These are phyloP conservation scores for Conoideocrella luteorostrata DNA, from an alignment of 2,329 filamentous ascomycete genomes.

Conservation along the genomic window DNA sequence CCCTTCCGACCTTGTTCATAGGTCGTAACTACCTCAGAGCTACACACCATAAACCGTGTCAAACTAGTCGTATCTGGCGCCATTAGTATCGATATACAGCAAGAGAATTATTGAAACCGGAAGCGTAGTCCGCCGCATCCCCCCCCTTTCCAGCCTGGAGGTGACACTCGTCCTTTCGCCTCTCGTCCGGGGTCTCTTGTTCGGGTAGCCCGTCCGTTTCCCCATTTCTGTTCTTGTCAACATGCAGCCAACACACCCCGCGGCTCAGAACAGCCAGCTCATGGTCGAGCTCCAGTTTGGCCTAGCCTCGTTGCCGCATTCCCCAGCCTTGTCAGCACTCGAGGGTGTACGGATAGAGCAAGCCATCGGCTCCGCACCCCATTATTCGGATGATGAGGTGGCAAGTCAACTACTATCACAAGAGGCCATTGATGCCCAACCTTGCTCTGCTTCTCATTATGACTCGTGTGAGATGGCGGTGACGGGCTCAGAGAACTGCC, in stretches of 20 bases:
- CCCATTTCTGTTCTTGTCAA: conserved; percentile 9
- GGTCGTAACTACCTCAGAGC: no score
- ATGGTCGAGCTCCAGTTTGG: not conserved
- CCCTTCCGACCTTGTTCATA: no score
- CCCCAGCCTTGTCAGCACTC: not conserved
- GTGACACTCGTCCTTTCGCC: not conserved
- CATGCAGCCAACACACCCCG: conserved; percentile 7
- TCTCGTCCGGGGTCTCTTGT: conserved; percentile 4
- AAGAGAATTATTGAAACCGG: no score
- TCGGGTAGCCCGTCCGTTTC: conserved; percentile 4
- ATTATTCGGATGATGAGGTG: conserved; percentile 2
- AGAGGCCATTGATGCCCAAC: conserved; percentile 5
- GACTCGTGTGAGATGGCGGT: not conserved
- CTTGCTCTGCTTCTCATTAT: no score
- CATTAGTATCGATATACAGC: no score
- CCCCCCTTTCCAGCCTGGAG: no score
- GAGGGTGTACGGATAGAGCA: conserved; percentile 4
- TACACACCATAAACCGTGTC: no score
- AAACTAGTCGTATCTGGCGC: no score
- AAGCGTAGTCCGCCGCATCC: no score
- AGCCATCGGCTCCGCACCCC: not conserved
- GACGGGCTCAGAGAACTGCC: not conserved
- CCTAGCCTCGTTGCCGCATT: conserved; percentile 1
- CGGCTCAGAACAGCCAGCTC: conserved; percentile 2
- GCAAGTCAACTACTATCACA: not conserved